Evolutionary conservation across 2,329 filamentous ascomycete genomes (phyloP), one percentile per base, ranked within the genome.

Genomic region (Albifimbria verrucaria): DNA sequence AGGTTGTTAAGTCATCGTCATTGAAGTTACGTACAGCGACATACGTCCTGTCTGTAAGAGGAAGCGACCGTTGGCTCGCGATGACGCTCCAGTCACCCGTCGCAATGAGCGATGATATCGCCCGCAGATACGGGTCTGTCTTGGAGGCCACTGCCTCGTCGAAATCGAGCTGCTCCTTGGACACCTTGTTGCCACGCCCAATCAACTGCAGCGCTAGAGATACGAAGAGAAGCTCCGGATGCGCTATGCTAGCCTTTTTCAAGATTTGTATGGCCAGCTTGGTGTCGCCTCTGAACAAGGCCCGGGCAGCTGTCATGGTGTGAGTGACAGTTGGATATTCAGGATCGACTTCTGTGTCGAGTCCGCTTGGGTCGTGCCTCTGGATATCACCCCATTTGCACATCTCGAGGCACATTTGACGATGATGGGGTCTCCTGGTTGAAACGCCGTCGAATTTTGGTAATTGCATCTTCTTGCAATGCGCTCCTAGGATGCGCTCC

Each of bases 101-200:
- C 10, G 87, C 85, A 55, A 94, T 89, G 59, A 90, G 85, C 3
- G 86, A 85, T 22, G 90, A 89, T 47, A 94, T 87, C 6, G 89
- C 89, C 52, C 89, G 86, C 22, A 94, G 79, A 64, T 92, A 93
- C 0, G 89, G 87, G 61, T 94, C 89, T 0, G 86, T 85, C 55
- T 87, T 82, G 54, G 80, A 83, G 23, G 84, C 81, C 15, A 82
- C 75, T 2, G 74, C 73, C 52, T 82, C 79, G 64, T 85, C 81
- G 60, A 84, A 81, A 59, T 84, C 81, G 22, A 85, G 73, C 55
- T 80, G 73, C 56, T 77, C 75, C 55, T 77, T 77, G 42, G 69
- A 69, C 4, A 74, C 59, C 45, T 70, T 71, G 52, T 75, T 74
- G 12, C 76, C 78, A 55, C 78, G 75, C 22, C 78, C 75, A 57